Base-by-base conservation (phyloP, 2,329 filamentous ascomycete species). In the Pyrenophora tritici-repentis region DNA sequence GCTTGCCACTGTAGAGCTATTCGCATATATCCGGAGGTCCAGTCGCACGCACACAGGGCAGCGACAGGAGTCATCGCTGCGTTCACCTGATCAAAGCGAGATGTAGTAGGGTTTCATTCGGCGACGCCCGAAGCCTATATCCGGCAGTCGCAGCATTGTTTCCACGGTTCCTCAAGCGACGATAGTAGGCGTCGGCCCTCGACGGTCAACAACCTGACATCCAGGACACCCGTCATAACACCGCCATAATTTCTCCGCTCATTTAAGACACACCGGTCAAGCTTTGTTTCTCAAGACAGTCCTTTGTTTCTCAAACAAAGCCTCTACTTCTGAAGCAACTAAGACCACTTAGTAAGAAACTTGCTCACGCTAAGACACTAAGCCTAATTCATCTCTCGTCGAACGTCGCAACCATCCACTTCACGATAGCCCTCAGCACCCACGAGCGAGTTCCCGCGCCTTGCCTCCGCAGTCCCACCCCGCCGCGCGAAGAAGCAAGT, bases 291-390 rank as follows among this genome's bases (percentile, higher is more conserved):
- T 43, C 34, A 22, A 16, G 22, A 9, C 5, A 24, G 8, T 7
- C 24, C 14, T n/a, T 39, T 22, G 36, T 26, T 38, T 42, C 37
- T 24, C 31, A 20, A 41, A 18, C 13, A 37, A 31, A 49, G 39
- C 42, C 35, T 43, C 39, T 43, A 35, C 38, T 38, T 42, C 33
- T 40, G 52, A 54, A 52, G 50, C 50, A 48, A 47, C 55, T 42
- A 50, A 50, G n/a, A 20, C 17, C 18, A 14, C 54, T 55, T 58
- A 59, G 47, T 56, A 53, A 55, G 48, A 60, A 62, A 62, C 59
- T 60, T 60, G 59, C 59, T 60, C 59, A 62, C 47, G 50, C 56
- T 55, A 56, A 50, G 40, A 31, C 56, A 51, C 55, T 56, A 56
- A 57, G 41, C 55, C 53, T 29, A 45, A 56, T 63, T 50, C 53